These are phyloP conservation scores for Lachnellula occidentalis DNA, from an alignment of 2,329 filamentous ascomycete species.

Conservation along the genomic window DNA sequence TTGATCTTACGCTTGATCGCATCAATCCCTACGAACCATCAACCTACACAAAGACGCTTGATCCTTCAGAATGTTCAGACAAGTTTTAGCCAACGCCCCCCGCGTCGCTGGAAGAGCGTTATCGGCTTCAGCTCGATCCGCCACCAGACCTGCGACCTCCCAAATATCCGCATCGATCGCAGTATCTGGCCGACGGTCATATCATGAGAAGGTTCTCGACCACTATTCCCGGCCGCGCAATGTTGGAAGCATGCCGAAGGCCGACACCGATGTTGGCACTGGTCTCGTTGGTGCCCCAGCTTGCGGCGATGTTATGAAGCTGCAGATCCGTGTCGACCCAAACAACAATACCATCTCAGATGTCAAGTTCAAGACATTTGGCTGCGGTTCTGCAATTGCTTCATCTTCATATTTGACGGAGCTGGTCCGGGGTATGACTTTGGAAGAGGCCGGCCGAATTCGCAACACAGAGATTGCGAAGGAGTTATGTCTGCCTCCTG, in stretches of 20 bases:
- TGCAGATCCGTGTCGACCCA: slow-evolving; percentile 89
- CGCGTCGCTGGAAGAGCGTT: slow-evolving; percentile 26
- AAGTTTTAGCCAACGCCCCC: slow-evolving; percentile 25
- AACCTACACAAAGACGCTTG: background rate
- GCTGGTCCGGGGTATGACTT: slow-evolving; percentile 88
- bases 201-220: slow-evolving; percentile 55
- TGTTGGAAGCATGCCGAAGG: slow-evolving; percentile 74
- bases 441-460: slow-evolving; percentile 88
- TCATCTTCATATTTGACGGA: slow-evolving; percentile 93
- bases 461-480: slow-evolving; percentile 98
- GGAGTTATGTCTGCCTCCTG: slow-evolving; percentile 83
- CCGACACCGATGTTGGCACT: slow-evolving; percentile 77
- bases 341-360: slow-evolving; percentile 84
- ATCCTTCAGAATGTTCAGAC: slow-evolving; percentile 27
- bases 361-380: slow-evolving; percentile 98
- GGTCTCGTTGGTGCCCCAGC: slow-evolving; percentile 88
- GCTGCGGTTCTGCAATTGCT: slow-evolving; percentile 90
- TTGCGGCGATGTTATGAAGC: slow-evolving; percentile 89
- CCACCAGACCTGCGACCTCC: slow-evolving; percentile 19
- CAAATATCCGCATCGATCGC: slow-evolving; percentile 22
- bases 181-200: slow-evolving; percentile 25
- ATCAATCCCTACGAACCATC: slow-evolving; percentile 3
- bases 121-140: slow-evolving; percentile 22
- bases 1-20: background rate
- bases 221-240: slow-evolving; percentile 78